Percentiles rank a stretch among this genome's conserved stretches.
phyloP scores from a whole-genome alignment of 257 asterid genomes.

The Rauvolfia tetraphylla region DNA sequence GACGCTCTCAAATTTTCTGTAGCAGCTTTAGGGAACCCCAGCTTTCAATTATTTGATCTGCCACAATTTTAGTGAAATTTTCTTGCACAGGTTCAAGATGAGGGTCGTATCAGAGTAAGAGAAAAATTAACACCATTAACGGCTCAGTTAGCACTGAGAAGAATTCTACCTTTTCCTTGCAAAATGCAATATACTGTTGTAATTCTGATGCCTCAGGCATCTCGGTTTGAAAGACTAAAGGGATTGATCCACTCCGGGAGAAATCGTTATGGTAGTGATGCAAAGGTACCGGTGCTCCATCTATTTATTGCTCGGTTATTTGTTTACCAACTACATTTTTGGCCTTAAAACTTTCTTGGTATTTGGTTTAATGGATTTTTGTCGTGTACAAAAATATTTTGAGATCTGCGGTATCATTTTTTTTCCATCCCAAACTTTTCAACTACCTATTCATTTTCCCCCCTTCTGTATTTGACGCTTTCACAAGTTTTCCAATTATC shows the following conservation, averaged over 20 bases:
- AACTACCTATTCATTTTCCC: too few relatives aligned
- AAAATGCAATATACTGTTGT: slow-evolving; percentile 81
- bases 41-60: background rate
- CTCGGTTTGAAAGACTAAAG: slow-evolving; percentile 48
- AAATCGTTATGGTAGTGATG: slow-evolving; percentile 42
- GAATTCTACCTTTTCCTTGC: slow-evolving; percentile 84
- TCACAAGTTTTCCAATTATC: background rate
- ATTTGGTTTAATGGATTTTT: background rate
- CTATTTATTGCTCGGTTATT: background rate
- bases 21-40: background rate
- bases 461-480: background rate
- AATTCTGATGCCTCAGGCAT: slow-evolving; percentile 87
- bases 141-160: slow-evolving; percentile 68
- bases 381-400: background rate
- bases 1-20: background rate
- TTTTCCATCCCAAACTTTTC: too few relatives aligned
- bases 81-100: slow-evolving; percentile 64
- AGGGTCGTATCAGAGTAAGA: slow-evolving; percentile 67
- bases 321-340: background rate
- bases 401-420: background rate
- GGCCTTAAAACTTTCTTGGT: background rate
- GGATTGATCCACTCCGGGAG: slow-evolving; percentile 41
- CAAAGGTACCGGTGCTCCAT: slow-evolving; percentile 47
- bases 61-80: background rate
- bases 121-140: slow-evolving; percentile 54